phyloP scores from a whole-genome alignment of 2,329 filamentous ascomycete genomes.

The Aspergillus fijiensis region DNA sequence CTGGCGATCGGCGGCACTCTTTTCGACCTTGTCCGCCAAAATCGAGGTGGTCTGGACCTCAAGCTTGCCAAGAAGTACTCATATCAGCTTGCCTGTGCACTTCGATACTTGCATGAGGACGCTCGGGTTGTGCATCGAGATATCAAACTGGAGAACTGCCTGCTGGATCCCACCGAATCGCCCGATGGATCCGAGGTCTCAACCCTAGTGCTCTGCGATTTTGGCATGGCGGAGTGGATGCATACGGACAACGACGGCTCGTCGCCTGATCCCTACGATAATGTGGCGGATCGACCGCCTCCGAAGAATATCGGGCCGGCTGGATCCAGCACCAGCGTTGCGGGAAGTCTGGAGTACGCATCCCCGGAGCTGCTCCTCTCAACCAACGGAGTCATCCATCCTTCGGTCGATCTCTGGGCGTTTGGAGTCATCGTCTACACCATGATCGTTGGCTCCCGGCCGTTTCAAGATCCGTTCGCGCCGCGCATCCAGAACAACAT shows the following conservation, averaged over 20 bases:
- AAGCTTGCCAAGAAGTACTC: constrained; percentile 59
- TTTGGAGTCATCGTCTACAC: constrained; percentile 64
- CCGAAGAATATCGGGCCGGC: constrained; percentile 54
- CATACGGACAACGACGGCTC: constrained; percentile 54
- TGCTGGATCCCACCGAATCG: constrained; percentile 56
- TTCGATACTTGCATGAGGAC: constrained; percentile 68
- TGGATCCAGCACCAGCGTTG: constrained; percentile 57
- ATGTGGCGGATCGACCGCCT: constrained; percentile 48
- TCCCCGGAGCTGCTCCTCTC: constrained; percentile 49
- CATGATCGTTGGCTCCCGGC: constrained; percentile 60
- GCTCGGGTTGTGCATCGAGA: constrained; percentile 66
- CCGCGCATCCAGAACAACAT: constrained; percentile 61
- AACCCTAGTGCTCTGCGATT: constrained; percentile 64
- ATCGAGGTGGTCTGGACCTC: constrained; percentile 53
- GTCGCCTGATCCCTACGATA: constrained; percentile 51
- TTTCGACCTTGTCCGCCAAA: constrained; percentile 60
- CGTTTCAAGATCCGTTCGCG: constrained; percentile 61
- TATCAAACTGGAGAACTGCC: constrained; percentile 68
- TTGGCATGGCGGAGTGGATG: constrained; percentile 69
- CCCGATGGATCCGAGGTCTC: constrained; percentile 52
- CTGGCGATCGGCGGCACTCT: constrained; percentile 64
- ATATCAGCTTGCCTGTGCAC: constrained; percentile 62
- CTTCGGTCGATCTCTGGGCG: constrained; percentile 66
- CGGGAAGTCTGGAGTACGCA: constrained; percentile 60
- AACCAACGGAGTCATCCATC: constrained; percentile 41